Base-by-base conservation (phyloP, 352 stramenopile genomes). In the Phytophthora tentaculata region DNA sequence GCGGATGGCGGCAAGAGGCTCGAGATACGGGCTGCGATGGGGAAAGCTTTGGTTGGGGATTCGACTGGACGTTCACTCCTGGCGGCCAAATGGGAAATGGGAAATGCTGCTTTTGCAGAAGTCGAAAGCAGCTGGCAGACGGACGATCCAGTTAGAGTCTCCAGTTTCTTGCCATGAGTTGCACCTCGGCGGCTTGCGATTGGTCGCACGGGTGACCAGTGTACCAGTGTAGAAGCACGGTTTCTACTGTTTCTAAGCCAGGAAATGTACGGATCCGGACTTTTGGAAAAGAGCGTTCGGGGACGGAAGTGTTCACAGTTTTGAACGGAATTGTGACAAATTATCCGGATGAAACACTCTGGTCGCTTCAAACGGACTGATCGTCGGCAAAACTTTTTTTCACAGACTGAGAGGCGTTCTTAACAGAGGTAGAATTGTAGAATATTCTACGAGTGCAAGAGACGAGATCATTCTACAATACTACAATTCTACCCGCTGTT, bases 81-180 rank as follows among this genome's bases (percentile, higher is more conserved):
- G 39, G 19, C 20, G 53, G 69, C 58, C 58, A 76, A 76, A 70
- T 76, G 69, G 64, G 64, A 76, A 76, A 76, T 76, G 69, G 53
- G 69, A 76, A 76, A 20, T 48, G 41, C 41, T 48, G 48, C 32
- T 39, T 39, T 39, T 61, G 55, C 53, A 69, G 35, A 63, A 12
- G 28, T n/a, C 26, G 22, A n/a, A 8, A 66, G 63, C 68, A 71
- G 52, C 22, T 69, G 60, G 61, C 32, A 45, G 35, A 35, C 22
- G 35, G 17, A 61, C 39, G 55, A 64, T 45, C 53, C 48, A 57
- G 14, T 13, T 43, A 5, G 39, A 62, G 17, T n/a, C 43, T 48
- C 59, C 59, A 60, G 62, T 41, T 60, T 59, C 26, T 28, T 23
- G 32, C 32, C 47, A 24, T 16, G 35, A 55, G 47, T 59, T 52